Evolutionary conservation across 83 land plant species (phyloP).

Genomic region (Isoetes engelmannii): DNA sequence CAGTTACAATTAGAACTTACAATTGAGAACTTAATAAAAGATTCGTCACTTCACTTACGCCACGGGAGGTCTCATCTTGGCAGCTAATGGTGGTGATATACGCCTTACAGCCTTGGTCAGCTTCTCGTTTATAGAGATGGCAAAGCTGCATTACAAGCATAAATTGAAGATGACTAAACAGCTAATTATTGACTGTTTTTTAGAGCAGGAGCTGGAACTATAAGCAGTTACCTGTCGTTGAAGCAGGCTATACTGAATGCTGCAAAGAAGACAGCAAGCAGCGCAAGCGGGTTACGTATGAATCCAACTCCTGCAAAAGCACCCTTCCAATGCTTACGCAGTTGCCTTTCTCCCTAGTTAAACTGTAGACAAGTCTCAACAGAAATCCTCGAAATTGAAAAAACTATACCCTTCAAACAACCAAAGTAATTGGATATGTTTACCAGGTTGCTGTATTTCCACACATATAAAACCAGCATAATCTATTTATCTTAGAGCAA

Average conservation of each 20-base stretch:
- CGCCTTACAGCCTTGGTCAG: slow-evolving; percentile 73
- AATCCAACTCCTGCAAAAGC: slow-evolving; percentile 20
- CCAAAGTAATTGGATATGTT: background rate
- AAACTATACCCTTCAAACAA: background rate
- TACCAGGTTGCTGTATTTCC: background rate
- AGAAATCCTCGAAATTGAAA: background rate
- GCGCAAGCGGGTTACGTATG: slow-evolving; percentile 26
- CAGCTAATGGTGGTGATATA: slow-evolving; percentile 88
- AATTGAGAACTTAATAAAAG: slow-evolving; percentile 1
- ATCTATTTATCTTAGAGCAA: background rate
- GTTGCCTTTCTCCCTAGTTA: background rate
- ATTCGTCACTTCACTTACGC: slow-evolving; percentile 39
- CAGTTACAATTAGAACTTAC: slow-evolving; percentile 1
- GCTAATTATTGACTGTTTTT: background rate
- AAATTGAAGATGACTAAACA: background rate
- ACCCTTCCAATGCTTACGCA: background rate
- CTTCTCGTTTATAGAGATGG: slow-evolving; percentile 78
- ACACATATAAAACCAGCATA: background rate
- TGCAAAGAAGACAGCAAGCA: slow-evolving; percentile 24
- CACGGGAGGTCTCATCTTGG: slow-evolving; percentile 86
- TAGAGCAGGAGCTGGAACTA: background rate
- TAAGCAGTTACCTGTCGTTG: slow-evolving; percentile 23
- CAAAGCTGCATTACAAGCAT: slow-evolving; percentile 55
- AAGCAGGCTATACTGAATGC: slow-evolving; percentile 17
- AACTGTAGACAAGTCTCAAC: background rate